Evolutionary conservation across 768 basidiomycete species (phyloP), one percentile per base, ranked within the genome.

Genomic region (Pisolithus orientalis): DNA sequence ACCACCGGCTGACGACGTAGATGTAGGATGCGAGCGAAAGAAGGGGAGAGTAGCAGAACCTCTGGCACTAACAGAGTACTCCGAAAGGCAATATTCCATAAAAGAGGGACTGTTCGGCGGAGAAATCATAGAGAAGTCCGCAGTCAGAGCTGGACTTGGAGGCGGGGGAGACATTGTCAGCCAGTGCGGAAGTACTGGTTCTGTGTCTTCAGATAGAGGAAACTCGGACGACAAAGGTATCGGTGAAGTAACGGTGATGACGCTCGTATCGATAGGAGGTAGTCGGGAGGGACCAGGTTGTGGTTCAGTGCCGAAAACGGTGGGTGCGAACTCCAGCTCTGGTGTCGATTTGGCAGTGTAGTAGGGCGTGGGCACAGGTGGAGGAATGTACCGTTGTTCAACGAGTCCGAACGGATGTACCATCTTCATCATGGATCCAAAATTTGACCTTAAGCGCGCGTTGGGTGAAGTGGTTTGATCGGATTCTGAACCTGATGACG

Each of bases 121-220:
- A 21, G 69, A 73, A 46, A 78, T 68, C 49, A 78, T 67, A 31
- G 76, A 78, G 49, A 72, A 78, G 52, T 78, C 77, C 16, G 72
- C 70, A 27, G 72, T 75, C 13, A 66, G 71, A 0, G 75, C 53
- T 16, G 77, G 78, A 16, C 78, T 79, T 24, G 74, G 64, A 5
- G 77, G 73, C 37, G 75, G 69, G 13, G 64, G 47, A 31, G 52
- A 53, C 6, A n/a, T 14, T 17, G 49, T 43, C 31, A 27, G 37
- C 13, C 25, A 39, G 47, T 45, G 46, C 49, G 56, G 27, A 57
- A 54, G 38, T 50, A 16, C 4, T 73, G 53, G 59, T 60, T 54
- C 58, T 64, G 52, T 59, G 52, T 11, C 58, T 48, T 28, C 63
- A 60, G 32, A 66, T 55, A 39, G 69, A 63, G 47, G 64, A 44